Evolutionary conservation across 192 early-diverging fungal species (phyloP).

Genomic region (Rhizophagus clarus): DNA sequence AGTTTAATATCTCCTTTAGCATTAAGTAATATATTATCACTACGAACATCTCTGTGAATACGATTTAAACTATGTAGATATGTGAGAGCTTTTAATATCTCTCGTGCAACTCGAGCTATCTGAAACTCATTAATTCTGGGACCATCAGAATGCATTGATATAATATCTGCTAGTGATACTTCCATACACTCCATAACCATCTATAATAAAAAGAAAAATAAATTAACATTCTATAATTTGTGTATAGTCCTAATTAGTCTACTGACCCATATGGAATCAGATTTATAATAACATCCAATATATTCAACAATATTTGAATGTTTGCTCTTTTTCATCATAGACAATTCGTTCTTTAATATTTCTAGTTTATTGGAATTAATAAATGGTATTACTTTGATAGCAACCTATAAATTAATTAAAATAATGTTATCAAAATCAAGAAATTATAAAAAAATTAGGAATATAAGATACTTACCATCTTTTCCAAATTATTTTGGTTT

Average conservation of each 20-base stretch:
- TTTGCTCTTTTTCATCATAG: constrained; percentile 84
- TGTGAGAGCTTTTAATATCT: constrained; percentile 74
- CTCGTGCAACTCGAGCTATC: constrained; percentile 89
- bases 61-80: constrained; percentile 75
- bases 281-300: constrained; percentile 79
- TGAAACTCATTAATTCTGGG: constrained; percentile 79
- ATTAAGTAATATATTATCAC: constrained; percentile 87
- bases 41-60: constrained; percentile 92
- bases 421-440: background rate
- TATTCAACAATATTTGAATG: constrained; percentile 97
- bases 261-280: constrained; percentile 83
- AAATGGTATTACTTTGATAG: constrained; percentile 91
- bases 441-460: background rate
- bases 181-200: constrained; percentile 99
- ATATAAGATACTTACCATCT: constrained; percentile 18
- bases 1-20: constrained; percentile 84
- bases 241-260: background rate
- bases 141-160: constrained; percentile 66
- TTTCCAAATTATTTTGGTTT: constrained; percentile 57
- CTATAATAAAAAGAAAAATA: constrained; percentile 20
- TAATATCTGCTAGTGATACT: constrained; percentile 96
- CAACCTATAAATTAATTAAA: constrained; percentile 53
- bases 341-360: constrained; percentile 86
- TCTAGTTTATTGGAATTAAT: constrained; percentile 88
- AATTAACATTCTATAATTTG: background rate